Conservation (phyloP, 805 yeast species). For the Clavispora asparagi region DNA sequence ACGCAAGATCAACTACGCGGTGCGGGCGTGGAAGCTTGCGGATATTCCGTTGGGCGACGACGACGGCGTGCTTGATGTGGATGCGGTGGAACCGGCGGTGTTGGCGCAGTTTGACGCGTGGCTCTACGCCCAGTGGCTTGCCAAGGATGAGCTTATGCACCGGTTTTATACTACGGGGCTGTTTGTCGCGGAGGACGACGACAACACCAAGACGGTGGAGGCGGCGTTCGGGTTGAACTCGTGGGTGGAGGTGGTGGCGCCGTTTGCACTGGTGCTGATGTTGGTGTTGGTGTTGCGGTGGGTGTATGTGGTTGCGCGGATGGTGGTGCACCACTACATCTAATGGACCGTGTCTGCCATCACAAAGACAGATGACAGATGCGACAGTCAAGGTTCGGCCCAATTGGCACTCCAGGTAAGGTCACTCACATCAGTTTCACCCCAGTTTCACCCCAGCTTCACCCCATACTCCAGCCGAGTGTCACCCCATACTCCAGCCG, state of each 20-base stretch:
- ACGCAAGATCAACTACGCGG: constrained; percentile 53
- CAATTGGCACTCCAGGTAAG: too few species aligned
- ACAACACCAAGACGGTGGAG: constrained; percentile 7
- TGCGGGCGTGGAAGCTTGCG: constrained; percentile 50
- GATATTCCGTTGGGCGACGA: constrained; percentile 57
- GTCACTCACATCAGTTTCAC: too few species aligned
- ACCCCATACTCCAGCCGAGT: too few species aligned
- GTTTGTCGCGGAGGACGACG: constrained; percentile 37
- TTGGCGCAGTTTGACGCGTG: constrained; percentile 60
- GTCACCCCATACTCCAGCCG: too few species aligned
- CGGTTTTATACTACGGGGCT: constrained; percentile 51
- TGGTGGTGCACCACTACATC: not conserved
- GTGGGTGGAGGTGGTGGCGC: constrained; percentile 6
- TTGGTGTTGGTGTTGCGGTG: constrained; percentile 1
- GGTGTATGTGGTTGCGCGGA: not conserved
- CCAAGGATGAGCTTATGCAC: constrained; percentile 72
- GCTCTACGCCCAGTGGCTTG: constrained; percentile 69
- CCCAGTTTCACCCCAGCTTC: too few species aligned
- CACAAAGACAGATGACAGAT: too few species aligned
- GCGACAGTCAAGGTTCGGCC: too few species aligned
- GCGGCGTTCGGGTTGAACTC: constrained; percentile 13
- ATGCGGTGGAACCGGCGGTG: constrained; percentile 38
- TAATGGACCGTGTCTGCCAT: too few species aligned
- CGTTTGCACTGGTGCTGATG: constrained; percentile 7
- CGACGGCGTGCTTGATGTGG: constrained; percentile 36